Evolutionary conservation across 2,329 filamentous ascomycete genomes (phyloP).

Genomic region (Escovopsis weberi): DNA sequence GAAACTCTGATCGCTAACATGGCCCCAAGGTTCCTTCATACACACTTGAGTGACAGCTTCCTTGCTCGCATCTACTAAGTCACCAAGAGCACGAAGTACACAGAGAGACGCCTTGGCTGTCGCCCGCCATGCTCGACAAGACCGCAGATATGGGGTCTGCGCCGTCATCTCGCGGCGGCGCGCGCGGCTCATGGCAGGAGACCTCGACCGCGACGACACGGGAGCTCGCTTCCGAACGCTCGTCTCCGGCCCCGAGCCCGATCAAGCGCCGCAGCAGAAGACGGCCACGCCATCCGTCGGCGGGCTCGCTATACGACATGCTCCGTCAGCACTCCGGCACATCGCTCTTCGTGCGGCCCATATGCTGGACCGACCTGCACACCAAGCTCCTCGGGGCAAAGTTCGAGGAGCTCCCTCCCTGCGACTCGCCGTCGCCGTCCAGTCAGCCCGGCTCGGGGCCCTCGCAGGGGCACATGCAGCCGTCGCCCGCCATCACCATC

Average conservation of each 20-base stretch:
- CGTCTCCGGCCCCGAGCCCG: background rate
- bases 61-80: no score
- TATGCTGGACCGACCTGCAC: conserved; percentile 42
- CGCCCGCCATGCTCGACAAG: no score
- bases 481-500: conserved; percentile 26
- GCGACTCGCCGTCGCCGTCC: conserved; percentile 26
- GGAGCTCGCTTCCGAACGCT: conserved; percentile 2
- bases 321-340: conserved; percentile 32
- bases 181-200: background rate
- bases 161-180: background rate
- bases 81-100: no score
- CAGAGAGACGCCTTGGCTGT: no score
- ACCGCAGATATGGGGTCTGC: no score
- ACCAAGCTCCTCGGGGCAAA: conserved; percentile 29
- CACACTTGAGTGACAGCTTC: no score
- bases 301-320: conserved; percentile 37
- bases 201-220: no score
- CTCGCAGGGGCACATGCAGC: conserved; percentile 21
- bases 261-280: background rate
- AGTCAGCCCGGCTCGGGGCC: conserved; percentile 19
- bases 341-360: conserved; percentile 36
- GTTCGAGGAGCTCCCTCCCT: conserved; percentile 29
- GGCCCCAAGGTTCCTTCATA: no score
- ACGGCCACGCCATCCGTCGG: conserved; percentile 25
- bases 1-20: no score